A percentile compares a stretch with the other conserved stretches of the same genome.
phyloP scores from a whole-genome alignment of 495 filamentous ascomycete genomes.

The Lophium mytilinum region DNA sequence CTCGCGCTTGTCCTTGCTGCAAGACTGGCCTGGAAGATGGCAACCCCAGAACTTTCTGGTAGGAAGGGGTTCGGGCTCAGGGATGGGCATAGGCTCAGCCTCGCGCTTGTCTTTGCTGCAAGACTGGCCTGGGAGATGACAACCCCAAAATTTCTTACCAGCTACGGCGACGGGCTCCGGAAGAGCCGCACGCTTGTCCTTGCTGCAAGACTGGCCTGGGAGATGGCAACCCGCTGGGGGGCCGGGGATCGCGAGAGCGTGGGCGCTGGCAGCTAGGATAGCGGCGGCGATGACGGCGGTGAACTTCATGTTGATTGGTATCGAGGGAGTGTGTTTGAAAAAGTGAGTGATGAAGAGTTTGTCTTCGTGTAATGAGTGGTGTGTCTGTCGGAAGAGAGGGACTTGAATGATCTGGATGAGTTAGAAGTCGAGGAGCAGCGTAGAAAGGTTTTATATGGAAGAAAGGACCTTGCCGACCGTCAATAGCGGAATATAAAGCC shows the following conservation, averaged over 20 bases:
- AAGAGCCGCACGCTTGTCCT: conserved; percentile 5
- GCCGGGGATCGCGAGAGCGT: conserved; percentile 13
- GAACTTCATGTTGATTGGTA: conserved; percentile 42
- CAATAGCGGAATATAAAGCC: background rate
- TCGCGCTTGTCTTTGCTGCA: conserved; percentile 7
- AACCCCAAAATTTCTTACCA: background rate
- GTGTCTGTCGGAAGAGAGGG: background rate
- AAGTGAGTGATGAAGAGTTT: background rate
- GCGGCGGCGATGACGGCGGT: conserved; percentile 33
- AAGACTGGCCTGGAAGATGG: conserved; percentile 20
- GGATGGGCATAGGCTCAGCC: conserved; percentile 1
- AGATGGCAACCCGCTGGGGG: conserved; percentile 29
- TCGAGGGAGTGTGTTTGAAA: conserved; percentile 1
- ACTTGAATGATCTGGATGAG: too few species aligned
- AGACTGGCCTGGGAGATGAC: conserved; percentile 19
- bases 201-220: conserved; percentile 10
- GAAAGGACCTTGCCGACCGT: background rate
- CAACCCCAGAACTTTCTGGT: conserved; percentile 5
- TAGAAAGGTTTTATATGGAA: too few species aligned
- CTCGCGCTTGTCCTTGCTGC: conserved; percentile 5
- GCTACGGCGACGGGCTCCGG: background rate
- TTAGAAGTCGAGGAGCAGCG: too few species aligned
- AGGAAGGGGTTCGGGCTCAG: background rate
- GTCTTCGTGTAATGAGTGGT: background rate
- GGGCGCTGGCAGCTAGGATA: conserved; percentile 33